phyloP scores from a whole-genome alignment of 208 protist species.

The Angomonas ambiguus region DNA sequence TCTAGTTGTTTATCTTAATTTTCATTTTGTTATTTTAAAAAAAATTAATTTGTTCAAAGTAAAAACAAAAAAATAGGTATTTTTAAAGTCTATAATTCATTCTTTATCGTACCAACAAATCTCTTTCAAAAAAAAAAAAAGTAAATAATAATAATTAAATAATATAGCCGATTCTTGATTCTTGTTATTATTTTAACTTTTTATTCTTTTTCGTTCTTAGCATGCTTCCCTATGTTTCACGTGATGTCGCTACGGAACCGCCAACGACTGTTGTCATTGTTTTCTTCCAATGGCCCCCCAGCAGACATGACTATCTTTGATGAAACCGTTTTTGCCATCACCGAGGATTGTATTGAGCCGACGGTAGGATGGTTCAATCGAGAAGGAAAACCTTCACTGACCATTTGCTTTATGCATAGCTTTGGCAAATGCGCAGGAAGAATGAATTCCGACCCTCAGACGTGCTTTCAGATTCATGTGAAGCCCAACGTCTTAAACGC shows the following conservation, averaged over 20 bases:
- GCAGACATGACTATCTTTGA: slow-evolving; percentile 28
- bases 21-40: background rate
- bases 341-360: slow-evolving; percentile 43
- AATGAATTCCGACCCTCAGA: slow-evolving; percentile 31
- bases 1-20: background rate
- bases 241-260: slow-evolving; percentile 47
- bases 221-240: slow-evolving; percentile 34
- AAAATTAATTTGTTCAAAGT: no score
- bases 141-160: background rate
- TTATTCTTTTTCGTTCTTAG: slow-evolving; percentile 6
- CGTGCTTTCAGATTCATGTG: slow-evolving; percentile 58
- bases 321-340: slow-evolving; percentile 40
- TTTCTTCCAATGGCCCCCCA: slow-evolving; percentile 21
- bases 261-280: slow-evolving; percentile 48
- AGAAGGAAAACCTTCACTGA: slow-evolving; percentile 41
- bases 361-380: slow-evolving; percentile 47
- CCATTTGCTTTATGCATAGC: slow-evolving; percentile 65
- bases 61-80: no score
- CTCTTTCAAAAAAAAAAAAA: background rate
- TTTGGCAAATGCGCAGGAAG: slow-evolving; percentile 47
- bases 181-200: slow-evolving; percentile 1
- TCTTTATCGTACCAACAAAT: no score
- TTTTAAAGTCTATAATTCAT: no score
- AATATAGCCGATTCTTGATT: background rate
- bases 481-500: slow-evolving; percentile 37